These are phyloP conservation scores for Blastobotrys niveus DNA, from an alignment of 1,139 yeast species.

Conservation along the genomic window DNA sequence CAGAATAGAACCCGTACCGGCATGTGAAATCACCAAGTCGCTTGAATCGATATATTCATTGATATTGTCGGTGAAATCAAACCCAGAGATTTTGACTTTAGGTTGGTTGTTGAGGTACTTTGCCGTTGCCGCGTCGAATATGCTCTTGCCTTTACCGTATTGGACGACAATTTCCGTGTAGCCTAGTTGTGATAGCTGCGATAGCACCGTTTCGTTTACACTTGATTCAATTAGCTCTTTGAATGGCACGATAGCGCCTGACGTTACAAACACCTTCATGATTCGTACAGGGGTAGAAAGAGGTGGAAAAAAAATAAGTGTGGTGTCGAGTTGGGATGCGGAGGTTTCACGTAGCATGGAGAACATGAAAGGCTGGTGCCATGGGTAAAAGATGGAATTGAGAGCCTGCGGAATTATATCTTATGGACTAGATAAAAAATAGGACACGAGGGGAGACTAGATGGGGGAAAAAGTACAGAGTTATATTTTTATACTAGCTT, in stretches of 20 bases:
- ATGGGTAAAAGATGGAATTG: too few relatives aligned
- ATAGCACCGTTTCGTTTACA: constrained; percentile 38
- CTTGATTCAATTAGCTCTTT: constrained; percentile 45
- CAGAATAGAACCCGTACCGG: constrained; percentile 85
- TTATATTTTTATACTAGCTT: too few relatives aligned
- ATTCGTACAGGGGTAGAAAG: not conserved
- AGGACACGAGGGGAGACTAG: too few relatives aligned
- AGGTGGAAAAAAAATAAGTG: not conserved
- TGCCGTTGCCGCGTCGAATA: constrained; percentile 7
- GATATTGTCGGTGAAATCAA: constrained; percentile 39
- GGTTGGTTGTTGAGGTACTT: not conserved
- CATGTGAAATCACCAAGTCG: constrained; percentile 75
- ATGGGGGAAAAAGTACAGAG: too few relatives aligned
- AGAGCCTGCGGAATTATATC: too few relatives aligned
- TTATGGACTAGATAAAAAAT: too few relatives aligned
- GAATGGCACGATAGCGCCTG: constrained; percentile 86
- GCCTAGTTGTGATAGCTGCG: constrained; percentile 34
- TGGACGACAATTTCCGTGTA: constrained; percentile 51
- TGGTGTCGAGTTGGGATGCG: too few relatives aligned
- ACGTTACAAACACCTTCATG: constrained; percentile 50
- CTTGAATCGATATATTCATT: constrained; percentile 39
- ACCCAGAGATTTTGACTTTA: constrained; percentile 36
- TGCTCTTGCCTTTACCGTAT: constrained; percentile 50
- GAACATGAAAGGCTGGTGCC: too few relatives aligned
- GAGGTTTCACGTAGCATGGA: too few relatives aligned